Evolutionary conservation across 2,329 filamentous ascomycete genomes (phyloP), one percentile per base, ranked within the genome.

Genomic region (Trichoderma cornu-damae): DNA sequence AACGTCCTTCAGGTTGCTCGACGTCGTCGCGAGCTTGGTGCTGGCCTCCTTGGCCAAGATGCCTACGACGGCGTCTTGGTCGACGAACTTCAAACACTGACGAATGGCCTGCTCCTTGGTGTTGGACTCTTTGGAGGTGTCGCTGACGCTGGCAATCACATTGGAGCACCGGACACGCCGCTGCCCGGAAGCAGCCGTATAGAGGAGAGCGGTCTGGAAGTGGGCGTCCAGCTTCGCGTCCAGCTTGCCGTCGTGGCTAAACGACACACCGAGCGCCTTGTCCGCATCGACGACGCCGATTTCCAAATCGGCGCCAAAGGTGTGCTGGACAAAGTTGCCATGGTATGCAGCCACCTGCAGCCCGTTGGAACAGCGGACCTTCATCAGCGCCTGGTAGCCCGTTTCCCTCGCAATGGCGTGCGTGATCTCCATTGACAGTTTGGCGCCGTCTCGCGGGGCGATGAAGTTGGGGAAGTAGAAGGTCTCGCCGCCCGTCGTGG

Each of bases 381-480:
- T 99, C 90, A 99, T 95, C 65, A 99, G 77, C 18, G 91, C 91
- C 73, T 96, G 93, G 76, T 90, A 97, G 20, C 94, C 94, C 46
- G 93, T 96, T 71, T 96, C 92, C 61, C 94, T 82, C 2, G 86
- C 91, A 28, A 96, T 84, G 0, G 89, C 85, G 67, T 96, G 93
- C 63, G 86, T 84, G 62, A 99, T 85, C 74, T 99, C 94, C 47
- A 87, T 82, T 2, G 87, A 87, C 37, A 99, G 75, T 75, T 93
- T 95, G 57, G 89, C 79, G 42, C 87, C 85, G 71, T 99, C 94
- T 35, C 94, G 84, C 6, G 89, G 89, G 6, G 88, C 85, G 59
- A 96, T 86, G 75, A 96, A 99, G 71, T 97, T 99, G 44, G 94
- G 92, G 70, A 96, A 99, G 74, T 96, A 96, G 73, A 92, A 99